phyloP scores from a whole-genome alignment of 2,329 filamentous ascomycete species.

The Chalara sp. region DNA sequence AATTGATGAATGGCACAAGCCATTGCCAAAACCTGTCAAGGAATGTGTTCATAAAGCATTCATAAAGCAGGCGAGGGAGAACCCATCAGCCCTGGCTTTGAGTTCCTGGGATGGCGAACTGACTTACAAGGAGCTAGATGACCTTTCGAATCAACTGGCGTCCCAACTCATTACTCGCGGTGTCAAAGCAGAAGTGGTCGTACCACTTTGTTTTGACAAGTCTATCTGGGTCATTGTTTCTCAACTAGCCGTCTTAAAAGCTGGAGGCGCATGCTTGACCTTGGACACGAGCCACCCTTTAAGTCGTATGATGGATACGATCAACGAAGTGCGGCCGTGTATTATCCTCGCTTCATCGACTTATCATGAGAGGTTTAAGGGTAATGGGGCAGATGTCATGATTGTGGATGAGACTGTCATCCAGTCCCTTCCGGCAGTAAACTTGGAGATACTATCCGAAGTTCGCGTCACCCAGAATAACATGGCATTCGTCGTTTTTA shows the following conservation, averaged over 20 bases:
- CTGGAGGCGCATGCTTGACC: neutral
- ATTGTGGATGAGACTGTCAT: neutral
- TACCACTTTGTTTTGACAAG: neutral
- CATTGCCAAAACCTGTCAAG: neutral
- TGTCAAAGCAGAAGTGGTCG: neutral
- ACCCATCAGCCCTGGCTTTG: neutral
- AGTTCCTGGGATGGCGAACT: neutral
- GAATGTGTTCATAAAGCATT: neutral
- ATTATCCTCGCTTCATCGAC: neutral
- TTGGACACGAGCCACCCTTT: neutral
- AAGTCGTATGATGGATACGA: neutral
- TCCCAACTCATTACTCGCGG: neutral
- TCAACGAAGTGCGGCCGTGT: neutral
- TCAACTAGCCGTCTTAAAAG: neutral
- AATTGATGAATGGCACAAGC: neutral
- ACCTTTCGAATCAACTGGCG: neutral
- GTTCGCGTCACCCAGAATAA: neutral
- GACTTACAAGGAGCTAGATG: neutral
- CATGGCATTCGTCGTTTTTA: slow-evolving; percentile 7
- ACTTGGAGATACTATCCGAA: neutral
- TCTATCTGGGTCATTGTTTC: neutral
- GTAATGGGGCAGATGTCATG: neutral
- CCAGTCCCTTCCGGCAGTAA: neutral
- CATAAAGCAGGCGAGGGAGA: neutral
- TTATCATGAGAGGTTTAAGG: neutral